Percentiles rank a stretch among this genome's conserved stretches.
Conservation (phyloP, 2,329 filamentous ascomycete species). For the Penicillium sp. region DNA sequence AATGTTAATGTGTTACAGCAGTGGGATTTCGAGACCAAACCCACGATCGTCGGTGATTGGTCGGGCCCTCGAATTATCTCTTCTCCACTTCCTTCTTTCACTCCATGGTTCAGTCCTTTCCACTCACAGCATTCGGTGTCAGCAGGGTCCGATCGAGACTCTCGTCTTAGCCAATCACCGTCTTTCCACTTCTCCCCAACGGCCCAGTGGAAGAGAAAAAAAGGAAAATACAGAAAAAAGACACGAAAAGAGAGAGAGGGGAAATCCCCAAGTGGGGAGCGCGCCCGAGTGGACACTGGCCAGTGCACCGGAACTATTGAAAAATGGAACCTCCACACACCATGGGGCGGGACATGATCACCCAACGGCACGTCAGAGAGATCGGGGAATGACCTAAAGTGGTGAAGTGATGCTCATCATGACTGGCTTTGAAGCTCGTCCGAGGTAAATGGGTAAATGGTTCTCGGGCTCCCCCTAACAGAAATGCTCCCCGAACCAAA, state of each 20-base stretch:
- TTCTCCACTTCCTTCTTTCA: not conserved
- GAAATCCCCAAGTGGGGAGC: not conserved
- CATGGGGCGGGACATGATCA: constrained; percentile 10
- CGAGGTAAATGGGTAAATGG: too few species aligned
- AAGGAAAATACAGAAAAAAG: not conserved
- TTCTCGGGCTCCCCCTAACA: too few species aligned
- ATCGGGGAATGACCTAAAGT: not conserved
- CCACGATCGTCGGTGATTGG: not conserved
- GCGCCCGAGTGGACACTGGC: constrained; percentile 8
- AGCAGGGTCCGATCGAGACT: constrained; percentile 11
- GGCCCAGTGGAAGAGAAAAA: not conserved
- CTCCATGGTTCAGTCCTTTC: constrained; percentile 3
- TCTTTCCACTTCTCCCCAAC: not conserved
- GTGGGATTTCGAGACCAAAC: not conserved
- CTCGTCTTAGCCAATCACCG: not conserved
- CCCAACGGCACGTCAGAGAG: constrained; percentile 16
- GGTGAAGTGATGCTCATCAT: not conserved
- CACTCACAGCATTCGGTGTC: constrained; percentile 2
- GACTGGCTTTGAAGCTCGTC: too few species aligned
- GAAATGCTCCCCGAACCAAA: not conserved
- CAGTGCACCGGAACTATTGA: constrained; percentile 16
- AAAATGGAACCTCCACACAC: constrained; percentile 10
- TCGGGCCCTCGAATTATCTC: not conserved
- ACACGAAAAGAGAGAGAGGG: not conserved
- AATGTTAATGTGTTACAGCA: not conserved